Evolutionary conservation across 148 eudicot genomes (phyloP).

Genomic region (Persicaria tinctoria): DNA sequence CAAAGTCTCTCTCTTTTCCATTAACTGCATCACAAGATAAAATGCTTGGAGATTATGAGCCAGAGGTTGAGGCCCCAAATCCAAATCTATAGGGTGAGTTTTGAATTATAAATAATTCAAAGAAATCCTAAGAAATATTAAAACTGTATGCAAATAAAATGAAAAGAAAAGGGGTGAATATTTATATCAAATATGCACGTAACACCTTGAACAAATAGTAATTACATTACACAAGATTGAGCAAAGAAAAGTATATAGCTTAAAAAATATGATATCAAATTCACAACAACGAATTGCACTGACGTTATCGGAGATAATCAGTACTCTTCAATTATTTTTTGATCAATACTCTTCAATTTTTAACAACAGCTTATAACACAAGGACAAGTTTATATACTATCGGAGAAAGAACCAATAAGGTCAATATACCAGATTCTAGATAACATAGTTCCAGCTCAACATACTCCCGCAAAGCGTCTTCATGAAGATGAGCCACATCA

Average conservation of each 20-base stretch:
- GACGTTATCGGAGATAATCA: background rate
- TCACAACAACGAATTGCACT: background rate
- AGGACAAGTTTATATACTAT: background rate
- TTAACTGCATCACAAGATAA: slow-evolving; percentile 43
- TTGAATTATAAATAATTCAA: background rate
- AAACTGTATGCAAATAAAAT: too few relatives aligned
- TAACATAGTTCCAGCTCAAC: slow-evolving; percentile 93
- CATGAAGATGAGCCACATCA: slow-evolving; percentile 94
- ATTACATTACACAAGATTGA: background rate
- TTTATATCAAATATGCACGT: background rate
- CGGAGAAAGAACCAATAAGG: background rate
- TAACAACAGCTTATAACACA: background rate
- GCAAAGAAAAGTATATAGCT: background rate
- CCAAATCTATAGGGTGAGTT: background rate
- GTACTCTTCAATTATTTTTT: too few relatives aligned
- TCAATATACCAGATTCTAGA: slow-evolving; percentile 68
- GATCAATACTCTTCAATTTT: background rate
- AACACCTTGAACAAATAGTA: background rate
- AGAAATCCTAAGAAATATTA: background rate
- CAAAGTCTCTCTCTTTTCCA: slow-evolving; percentile 74
- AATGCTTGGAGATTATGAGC: background rate
- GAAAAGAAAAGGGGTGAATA: too few relatives aligned
- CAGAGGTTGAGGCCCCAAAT: background rate
- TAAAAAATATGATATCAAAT: background rate
- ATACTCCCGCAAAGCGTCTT: slow-evolving; percentile 93